Percentiles rank a stretch among this genome's conserved stretches.
These are phyloP conservation scores for Phtheirospermum japonicum DNA, from an alignment of 257 asterid genomes.

Conservation along the genomic window DNA sequence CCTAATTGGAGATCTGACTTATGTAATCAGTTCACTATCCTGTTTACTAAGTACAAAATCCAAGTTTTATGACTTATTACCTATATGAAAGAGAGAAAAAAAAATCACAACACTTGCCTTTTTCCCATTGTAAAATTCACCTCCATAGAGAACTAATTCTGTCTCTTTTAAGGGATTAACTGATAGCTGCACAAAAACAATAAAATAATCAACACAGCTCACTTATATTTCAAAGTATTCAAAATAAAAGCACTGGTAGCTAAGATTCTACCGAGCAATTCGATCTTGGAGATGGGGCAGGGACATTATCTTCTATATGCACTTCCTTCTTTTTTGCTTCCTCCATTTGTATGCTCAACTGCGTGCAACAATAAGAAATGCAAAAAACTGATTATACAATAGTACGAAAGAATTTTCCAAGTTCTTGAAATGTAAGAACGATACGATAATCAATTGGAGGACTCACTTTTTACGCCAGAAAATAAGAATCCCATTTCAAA, in stretches of 20 bases:
- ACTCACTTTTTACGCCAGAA: neutral
- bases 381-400: too few species aligned
- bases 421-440: neutral
- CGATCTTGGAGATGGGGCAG: constrained; percentile 96
- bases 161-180: constrained; percentile 90
- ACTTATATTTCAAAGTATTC: constrained; percentile 17
- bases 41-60: neutral
- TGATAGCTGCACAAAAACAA: constrained; percentile 49
- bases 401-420: neutral
- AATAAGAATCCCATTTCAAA: neutral
- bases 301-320: constrained; percentile 80
- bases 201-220: neutral
- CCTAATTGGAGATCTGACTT: constrained; percentile 5
- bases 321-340: constrained; percentile 98
- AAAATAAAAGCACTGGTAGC: constrained; percentile 7
- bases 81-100: neutral
- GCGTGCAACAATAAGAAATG: constrained; percentile 14
- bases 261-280: constrained; percentile 78
- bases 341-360: constrained; percentile 72
- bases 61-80: neutral
- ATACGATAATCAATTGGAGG: constrained; percentile 1
- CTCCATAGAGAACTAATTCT: constrained; percentile 83
- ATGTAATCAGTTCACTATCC: neutral
- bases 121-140: constrained; percentile 95
- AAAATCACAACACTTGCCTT: constrained; percentile 49